Base-by-base conservation (phyloP, 176 grass and related monocot species). In the Avena sativa region DNA sequence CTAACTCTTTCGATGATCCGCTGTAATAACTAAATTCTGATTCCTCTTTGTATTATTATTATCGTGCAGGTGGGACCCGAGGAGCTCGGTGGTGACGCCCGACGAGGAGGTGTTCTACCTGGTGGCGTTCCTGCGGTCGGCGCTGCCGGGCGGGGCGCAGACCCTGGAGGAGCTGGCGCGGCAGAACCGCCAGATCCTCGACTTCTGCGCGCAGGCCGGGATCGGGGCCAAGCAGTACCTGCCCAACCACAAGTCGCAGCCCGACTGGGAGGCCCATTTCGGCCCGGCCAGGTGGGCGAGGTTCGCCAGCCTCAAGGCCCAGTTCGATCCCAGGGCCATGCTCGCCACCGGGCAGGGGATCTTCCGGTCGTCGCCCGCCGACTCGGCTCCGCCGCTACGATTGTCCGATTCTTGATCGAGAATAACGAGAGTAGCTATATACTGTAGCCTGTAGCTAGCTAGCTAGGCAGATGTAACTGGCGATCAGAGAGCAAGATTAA, bases 61-160 rank as follows among this genome's bases (percentile, higher is more conserved):
- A 20, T 34, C 0, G 70, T 74, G 58, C 79, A 99, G 97, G 53
- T 99, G 97, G 97, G 94, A 99, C 59, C 85, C 83, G 20, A 87
- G 97, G 83, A 96, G 89, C 89, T 90, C 97, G 2, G 94, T 60
- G 47, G 94, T 96, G 61, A 99, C 87, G 19, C 97, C 97, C 3
- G 92, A 94, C 26, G 97, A 99, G 85, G 90, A 94, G 10, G 85
- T 96, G 76, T 99, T 99, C 92, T 99, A 99, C 89, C 87, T 99
- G 74, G 97, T 96, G 67, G 94, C 90, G 48, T 96, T 99, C 87
- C 86, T 96, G 28, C 87, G 94, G 70, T 99, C 92, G 23, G 97
- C 92, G 20, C 38, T 96, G 56, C 94, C 92, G 0, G 85, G 87
- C 65, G 85, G 85, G 49, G 80, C 82, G 43, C 85, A 89, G 65